Percentiles rank a stretch among this genome's conserved stretches.
These are phyloP conservation scores for Calonectria leucothoes DNA, from an alignment of 2,329 filamentous ascomycete species.

Conservation along the genomic window DNA sequence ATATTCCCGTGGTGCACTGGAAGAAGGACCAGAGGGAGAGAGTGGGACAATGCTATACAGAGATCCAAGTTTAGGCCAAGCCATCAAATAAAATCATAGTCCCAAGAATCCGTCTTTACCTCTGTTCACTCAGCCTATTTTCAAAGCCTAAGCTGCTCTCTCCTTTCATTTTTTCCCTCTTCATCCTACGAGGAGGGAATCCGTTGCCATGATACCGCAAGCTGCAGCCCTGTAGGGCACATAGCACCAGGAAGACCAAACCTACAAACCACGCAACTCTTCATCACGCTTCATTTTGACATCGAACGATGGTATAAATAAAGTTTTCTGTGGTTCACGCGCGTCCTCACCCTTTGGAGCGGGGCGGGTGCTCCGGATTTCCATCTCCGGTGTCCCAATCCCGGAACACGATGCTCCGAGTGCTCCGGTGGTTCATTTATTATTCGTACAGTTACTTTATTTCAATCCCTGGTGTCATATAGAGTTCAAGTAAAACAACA, in stretches of 20 bases:
- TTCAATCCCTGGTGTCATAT: too few relatives aligned
- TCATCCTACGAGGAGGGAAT: not conserved
- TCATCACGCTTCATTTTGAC: not conserved
- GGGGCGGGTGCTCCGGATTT: not conserved
- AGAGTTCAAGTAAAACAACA: too few relatives aligned
- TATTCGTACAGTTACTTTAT: too few relatives aligned
- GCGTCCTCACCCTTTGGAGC: not conserved
- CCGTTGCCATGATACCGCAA: not conserved
- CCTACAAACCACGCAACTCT: not conserved
- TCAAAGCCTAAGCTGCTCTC: not conserved
- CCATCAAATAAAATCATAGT: not conserved
- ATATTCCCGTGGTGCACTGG: not conserved
- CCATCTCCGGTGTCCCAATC: not conserved
- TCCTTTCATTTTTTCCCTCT: not conserved
- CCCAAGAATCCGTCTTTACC: too few relatives aligned
- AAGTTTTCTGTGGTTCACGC: not conserved
- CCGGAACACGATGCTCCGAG: not conserved
- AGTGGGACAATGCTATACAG: not conserved
- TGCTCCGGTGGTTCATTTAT: too few relatives aligned
- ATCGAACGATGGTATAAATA: not conserved
- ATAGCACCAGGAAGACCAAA: not conserved
- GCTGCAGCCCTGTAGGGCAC: not conserved
- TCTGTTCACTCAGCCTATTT: too few relatives aligned
- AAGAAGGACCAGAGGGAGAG: not conserved
- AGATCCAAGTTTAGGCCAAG: not conserved